Evolutionary conservation across 1,139 yeast species (phyloP).

Genomic region (Blastobotrys buckinghamii): DNA sequence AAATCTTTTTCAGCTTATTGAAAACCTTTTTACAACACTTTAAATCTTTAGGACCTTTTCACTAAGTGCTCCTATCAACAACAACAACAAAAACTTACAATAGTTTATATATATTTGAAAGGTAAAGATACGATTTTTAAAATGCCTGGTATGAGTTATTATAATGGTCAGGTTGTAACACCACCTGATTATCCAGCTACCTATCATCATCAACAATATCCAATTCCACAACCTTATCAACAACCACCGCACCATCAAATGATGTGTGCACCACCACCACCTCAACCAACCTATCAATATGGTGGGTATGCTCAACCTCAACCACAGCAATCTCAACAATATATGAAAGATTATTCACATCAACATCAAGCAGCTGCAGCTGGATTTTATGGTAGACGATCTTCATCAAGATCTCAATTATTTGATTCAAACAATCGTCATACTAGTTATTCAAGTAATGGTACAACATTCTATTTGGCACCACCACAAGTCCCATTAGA

Average conservation of each 20-base stretch:
- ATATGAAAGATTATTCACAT: conserved; percentile 12
- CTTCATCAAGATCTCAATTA: conserved; percentile 12
- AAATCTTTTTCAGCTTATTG: not conserved
- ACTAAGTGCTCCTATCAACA: conserved; percentile 10
- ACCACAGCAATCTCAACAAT: conserved; percentile 5
- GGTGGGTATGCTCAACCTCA: conserved; percentile 12
- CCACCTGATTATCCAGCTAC: conserved; percentile 21
- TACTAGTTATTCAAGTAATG: conserved; percentile 19
- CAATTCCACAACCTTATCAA: conserved; percentile 5
- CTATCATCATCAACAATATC: conserved; percentile 7
- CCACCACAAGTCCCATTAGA: conserved; percentile 23
- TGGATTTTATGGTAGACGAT: conserved; percentile 6
- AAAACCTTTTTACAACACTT: too few species aligned
- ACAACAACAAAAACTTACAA: too few species aligned
- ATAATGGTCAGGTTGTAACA: conserved; percentile 22
- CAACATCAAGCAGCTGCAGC: conserved; percentile 12
- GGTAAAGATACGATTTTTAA: conserved; percentile 20
- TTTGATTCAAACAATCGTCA: conserved; percentile 6
- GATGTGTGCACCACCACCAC: conserved; percentile 10
- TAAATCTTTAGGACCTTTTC: conserved; percentile 8
- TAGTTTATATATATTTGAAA: not conserved
- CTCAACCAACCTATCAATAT: conserved; percentile 10
- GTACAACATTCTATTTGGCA: conserved; percentile 23
- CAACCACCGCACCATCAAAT: not conserved
- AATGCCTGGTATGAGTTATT: conserved; percentile 24